Base-by-base conservation (phyloP, 768 basidiomycete species). In the Tylopilus subfusipes region DNA sequence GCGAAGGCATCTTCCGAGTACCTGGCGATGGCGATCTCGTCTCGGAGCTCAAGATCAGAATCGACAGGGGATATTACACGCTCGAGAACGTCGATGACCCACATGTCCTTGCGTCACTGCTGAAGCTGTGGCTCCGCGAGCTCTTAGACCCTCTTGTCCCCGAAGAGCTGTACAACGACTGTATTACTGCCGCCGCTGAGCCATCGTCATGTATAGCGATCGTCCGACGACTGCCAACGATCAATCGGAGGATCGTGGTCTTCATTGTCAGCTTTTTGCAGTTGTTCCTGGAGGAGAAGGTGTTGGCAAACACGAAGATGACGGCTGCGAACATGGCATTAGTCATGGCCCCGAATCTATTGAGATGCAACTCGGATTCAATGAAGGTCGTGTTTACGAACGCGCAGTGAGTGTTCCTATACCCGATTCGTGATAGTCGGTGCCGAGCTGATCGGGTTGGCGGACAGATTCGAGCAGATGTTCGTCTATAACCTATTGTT, bases 41-140 rank as follows among this genome's bases (percentile, higher is more conserved):
- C 40, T 88, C 90, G 1, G 88, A 90, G 48, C 79, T 98, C 61
- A 94, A 92, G 69, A 78, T 92, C 30, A 85, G 92, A 53, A 93
- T 98, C 53, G 93, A 96, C 68, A 82, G 86, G 60, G 94, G 93
- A 3, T 89, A 93, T 63, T 95, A 96, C 72, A 93, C 87, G 39
- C 77, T 94, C 56, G 90, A 95, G 57, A 86, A 86, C 31, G 84
- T 96, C 42, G 90, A 93, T 57, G 94, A 97, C 65, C 91, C 94
- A 0, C 87, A 94, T 63, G 86, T 95, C 45, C 84, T 91, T 3
- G 90, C 93, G 9, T 93, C 92, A 3, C 76, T 96, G 38, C 80
- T 96, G 72, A 97, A 98, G 73, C 79, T 95, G 8, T 98, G 93
- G 93, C 76, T 97, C 19, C 82, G 95, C 42, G 95, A 98, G 68